Evolutionary conservation across 768 basidiomycete genomes (phyloP).

Genomic region (Mycena floridula): DNA sequence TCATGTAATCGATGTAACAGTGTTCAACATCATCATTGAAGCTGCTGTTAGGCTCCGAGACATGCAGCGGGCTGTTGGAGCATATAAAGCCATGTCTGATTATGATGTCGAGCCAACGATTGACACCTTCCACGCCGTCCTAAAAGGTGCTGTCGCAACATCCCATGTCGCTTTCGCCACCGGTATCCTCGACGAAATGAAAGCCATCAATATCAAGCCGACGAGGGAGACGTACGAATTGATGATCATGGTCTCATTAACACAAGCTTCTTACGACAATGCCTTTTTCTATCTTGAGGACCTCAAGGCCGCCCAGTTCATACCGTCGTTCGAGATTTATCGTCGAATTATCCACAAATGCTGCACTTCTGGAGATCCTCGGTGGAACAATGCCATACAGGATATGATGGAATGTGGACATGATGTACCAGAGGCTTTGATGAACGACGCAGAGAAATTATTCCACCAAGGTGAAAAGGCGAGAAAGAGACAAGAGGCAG

Average conservation of each 20-base stretch:
- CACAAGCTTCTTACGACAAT: constrained; percentile 72
- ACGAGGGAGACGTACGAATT: constrained; percentile 58
- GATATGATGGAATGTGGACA: constrained; percentile 69
- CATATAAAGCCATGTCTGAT: constrained; percentile 59
- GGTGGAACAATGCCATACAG: constrained; percentile 57
- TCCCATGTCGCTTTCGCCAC: constrained; percentile 65
- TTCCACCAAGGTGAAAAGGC: background rate
- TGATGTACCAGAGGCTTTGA: constrained; percentile 10
- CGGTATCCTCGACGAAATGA: constrained; percentile 61
- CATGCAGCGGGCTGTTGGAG: constrained; percentile 69
- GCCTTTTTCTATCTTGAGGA: constrained; percentile 87
- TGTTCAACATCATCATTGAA: constrained; percentile 62
- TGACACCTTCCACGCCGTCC: constrained; percentile 63
- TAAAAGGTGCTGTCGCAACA: constrained; percentile 56
- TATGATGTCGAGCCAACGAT: constrained; percentile 52
- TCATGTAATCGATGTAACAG: constrained; percentile 39
- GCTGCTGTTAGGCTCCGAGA: constrained; percentile 59
- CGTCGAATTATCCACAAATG: constrained; percentile 56
- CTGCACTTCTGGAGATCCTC: constrained; percentile 45
- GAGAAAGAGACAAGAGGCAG: background rate
- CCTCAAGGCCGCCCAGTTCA: constrained; percentile 62
- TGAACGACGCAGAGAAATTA: background rate
- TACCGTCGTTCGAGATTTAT: constrained; percentile 54
- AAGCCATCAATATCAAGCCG: constrained; percentile 44
- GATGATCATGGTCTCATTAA: constrained; percentile 65